Conservation (phyloP, 2,329 filamentous ascomycete genomes). For the Exserohilum turcica region DNA sequence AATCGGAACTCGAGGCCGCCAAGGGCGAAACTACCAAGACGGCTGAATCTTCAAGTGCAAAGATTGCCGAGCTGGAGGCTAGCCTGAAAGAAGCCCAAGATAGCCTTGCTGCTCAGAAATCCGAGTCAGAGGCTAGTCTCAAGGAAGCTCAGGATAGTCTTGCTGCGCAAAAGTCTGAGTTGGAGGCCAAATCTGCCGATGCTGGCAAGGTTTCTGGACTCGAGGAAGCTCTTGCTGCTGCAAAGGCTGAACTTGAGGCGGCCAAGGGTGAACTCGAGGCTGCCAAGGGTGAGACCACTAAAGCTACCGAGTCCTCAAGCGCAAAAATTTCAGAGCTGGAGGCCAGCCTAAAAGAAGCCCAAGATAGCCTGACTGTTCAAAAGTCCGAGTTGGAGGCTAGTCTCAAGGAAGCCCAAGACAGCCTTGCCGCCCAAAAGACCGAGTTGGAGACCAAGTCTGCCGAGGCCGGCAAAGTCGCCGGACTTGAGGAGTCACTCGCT, state of each 20-base stretch:
- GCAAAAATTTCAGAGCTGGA: conserved; percentile 27
- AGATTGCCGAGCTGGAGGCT: conserved; percentile 29
- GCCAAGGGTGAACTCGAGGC: conserved; percentile 17
- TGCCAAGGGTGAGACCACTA: conserved; percentile 13
- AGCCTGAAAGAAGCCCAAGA: conserved; percentile 31
- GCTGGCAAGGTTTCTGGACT: conserved; percentile 26
- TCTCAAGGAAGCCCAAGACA: conserved; percentile 30
- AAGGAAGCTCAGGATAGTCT: conserved; percentile 32
- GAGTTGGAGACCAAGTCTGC: conserved; percentile 24
- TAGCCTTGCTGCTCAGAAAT: conserved; percentile 28
- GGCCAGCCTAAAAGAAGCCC: too few species aligned
- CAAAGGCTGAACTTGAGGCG: conserved; percentile 23
- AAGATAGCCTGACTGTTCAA: too few species aligned
- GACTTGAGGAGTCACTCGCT: conserved; percentile 25
- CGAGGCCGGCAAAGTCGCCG: conserved; percentile 25
- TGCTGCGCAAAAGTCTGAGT: conserved; percentile 29
- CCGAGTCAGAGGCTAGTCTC: conserved; percentile 25
- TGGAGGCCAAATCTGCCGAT: conserved; percentile 23
- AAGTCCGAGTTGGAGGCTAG: conserved; percentile 13
- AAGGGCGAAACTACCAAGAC: conserved; percentile 22
- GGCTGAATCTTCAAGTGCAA: conserved; percentile 25
- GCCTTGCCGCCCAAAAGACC: conserved; percentile 29
- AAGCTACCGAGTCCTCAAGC: conserved; percentile 23
- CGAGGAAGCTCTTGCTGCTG: conserved; percentile 21
- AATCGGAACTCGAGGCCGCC: conserved; percentile 24